Evolutionary conservation across 768 basidiomycete species (phyloP).

Genomic region (Epithele typhae): DNA sequence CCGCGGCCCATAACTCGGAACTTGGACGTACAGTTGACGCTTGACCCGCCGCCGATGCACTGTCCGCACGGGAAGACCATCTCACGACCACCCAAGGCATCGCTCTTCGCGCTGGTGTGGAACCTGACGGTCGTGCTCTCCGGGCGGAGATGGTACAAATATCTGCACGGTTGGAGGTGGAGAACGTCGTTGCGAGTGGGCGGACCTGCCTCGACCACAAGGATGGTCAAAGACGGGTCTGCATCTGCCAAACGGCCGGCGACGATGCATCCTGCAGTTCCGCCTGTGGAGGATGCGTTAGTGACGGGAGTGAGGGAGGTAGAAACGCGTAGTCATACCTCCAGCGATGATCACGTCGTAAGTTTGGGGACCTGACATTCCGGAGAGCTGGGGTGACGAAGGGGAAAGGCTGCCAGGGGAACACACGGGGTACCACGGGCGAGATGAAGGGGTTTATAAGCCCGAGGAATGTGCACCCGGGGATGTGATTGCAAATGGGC

Average conservation of each 20-base stretch:
- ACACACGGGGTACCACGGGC: too few species aligned
- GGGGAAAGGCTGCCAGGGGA: too few species aligned
- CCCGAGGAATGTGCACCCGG: too few species aligned
- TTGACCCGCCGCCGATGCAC: conserved; percentile 55
- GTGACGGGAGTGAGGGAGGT: not conserved
- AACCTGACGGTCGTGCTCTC: conserved; percentile 39
- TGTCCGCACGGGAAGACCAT: conserved; percentile 40
- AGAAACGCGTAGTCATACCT: conserved; percentile 31
- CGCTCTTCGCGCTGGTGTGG: conserved; percentile 34
- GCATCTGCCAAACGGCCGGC: conserved; percentile 50
- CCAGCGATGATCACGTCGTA: conserved; percentile 57
- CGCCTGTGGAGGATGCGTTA: conserved; percentile 26
- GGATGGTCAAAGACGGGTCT: conserved; percentile 48
- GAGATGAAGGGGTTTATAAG: too few species aligned
- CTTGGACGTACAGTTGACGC: conserved; percentile 45
- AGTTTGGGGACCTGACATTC: too few species aligned
- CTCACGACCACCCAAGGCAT: conserved; percentile 40
- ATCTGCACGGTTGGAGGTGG: conserved; percentile 52
- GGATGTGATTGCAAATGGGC: too few species aligned
- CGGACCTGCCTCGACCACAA: conserved; percentile 57
- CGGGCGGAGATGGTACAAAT: conserved; percentile 34
- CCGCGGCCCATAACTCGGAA: too few species aligned
- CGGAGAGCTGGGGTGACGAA: too few species aligned
- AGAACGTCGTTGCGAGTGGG: conserved; percentile 40
- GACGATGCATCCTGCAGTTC: conserved; percentile 51